Evolutionary conservation across 2,329 filamentous ascomycete genomes (phyloP), one percentile per base, ranked within the genome.

Genomic region (Penicillium frequentans): DNA sequence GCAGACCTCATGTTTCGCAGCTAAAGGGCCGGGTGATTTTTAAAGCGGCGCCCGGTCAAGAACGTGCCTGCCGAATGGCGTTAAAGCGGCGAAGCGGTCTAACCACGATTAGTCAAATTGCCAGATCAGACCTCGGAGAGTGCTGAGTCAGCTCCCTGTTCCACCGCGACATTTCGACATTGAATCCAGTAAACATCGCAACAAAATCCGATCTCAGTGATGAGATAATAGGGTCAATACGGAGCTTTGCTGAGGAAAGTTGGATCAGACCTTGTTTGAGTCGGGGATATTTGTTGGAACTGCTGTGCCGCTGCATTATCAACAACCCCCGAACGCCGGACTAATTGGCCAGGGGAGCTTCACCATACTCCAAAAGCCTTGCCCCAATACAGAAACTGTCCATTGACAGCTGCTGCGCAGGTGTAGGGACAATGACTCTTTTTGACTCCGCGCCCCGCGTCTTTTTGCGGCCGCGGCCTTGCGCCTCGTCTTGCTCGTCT

Each of bases 401-500:
- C 13, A 19, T 29, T 29, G 16, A n/a, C 19, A 29, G n/a, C 23
- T 1, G 26, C 26, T 26, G 26, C 26, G 1, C 26, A 26, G 7
- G 26, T n/a, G 23, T 10, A 13, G 21, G 3, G 9, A 19, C 2
- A 21, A 33, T 45, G 26, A 23, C 13, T 26, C 57, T 76, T 24
- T 75, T 77, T 54, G 58, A 65, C 44, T 74, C 70, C 2, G 63
- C 74, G 5, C 52, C 65, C 10, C 62, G 68, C 7, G 65, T 79
- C 16, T 74, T 78, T 49, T 69, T 31, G 63, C 66, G 23, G 75
- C 77, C 11, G 66, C 87, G 53, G 67, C 87, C 48, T 83, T 99
- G 24, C 90, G 95, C 59, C 71, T 85, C 6, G 73, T 79, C 31
- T 86, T 99, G 61, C 84, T 98, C 49, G 72, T 96, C 68, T 98